Conservation (phyloP, 2,329 filamentous ascomycete genomes). For the Colletotrichum caudatum region DNA sequence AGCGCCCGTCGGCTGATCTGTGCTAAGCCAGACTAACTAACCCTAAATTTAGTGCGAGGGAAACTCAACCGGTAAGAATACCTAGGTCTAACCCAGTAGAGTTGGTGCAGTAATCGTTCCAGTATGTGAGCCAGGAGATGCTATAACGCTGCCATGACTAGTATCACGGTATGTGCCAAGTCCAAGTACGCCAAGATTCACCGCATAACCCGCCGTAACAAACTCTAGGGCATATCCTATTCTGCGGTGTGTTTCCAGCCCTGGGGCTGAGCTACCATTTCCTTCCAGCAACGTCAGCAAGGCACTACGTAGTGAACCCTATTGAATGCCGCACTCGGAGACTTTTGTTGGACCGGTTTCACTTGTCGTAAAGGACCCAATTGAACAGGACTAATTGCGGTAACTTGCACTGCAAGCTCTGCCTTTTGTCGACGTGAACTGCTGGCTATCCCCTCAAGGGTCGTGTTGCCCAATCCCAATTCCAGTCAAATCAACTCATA, state of each 20-base stretch:
- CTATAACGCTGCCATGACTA: background rate
- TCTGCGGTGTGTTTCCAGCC: background rate
- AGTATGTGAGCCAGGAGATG: background rate
- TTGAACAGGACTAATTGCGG: background rate
- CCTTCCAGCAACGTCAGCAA: conserved; percentile 7
- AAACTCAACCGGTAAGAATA: background rate
- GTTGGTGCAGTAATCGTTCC: background rate
- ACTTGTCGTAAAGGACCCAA: conserved; percentile 16
- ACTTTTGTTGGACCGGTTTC: conserved; percentile 9
- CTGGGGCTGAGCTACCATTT: conserved; percentile 9
- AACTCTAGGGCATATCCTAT: background rate
- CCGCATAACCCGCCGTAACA: background rate
- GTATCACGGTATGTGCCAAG: background rate
- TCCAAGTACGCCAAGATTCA: background rate
- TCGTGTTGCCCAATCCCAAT: background rate
- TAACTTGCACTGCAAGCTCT: background rate
- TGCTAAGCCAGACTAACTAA: background rate
- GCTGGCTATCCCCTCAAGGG: background rate
- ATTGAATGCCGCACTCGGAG: conserved; percentile 22
- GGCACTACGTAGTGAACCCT: background rate
- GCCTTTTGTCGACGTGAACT: conserved; percentile 25
- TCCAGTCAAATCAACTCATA: background rate
- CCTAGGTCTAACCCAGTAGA: background rate
- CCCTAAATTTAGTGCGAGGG: background rate
- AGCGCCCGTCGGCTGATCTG: background rate